phyloP scores from a whole-genome alignment of 768 basidiomycete genomes.

The Pleurotus platypus region DNA sequence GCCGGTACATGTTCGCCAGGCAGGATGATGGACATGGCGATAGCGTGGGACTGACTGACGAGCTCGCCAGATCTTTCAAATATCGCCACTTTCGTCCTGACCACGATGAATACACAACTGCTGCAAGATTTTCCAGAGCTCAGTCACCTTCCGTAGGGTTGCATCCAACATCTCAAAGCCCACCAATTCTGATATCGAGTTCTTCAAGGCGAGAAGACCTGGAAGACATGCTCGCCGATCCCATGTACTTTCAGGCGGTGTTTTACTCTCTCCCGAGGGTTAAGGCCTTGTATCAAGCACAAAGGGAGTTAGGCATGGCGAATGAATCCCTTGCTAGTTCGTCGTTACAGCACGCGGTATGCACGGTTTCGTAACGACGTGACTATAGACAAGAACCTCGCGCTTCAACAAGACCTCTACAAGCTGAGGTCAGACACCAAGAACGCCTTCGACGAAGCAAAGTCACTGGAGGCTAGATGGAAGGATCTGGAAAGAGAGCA shows the following conservation, averaged over 20 bases:
- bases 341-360: slow-evolving; percentile 22
- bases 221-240: slow-evolving; percentile 84
- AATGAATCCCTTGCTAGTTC: slow-evolving; percentile 85
- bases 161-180: neutral
- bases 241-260: slow-evolving; percentile 80
- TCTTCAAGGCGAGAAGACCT: slow-evolving; percentile 76
- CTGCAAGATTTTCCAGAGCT: slow-evolving; percentile 71
- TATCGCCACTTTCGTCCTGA: neutral
- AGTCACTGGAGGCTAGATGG: slow-evolving; percentile 78
- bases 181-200: slow-evolving; percentile 6
- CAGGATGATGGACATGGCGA: slow-evolving; percentile 53
- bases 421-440: slow-evolving; percentile 78
- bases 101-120: slow-evolving; percentile 39
- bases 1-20: slow-evolving; percentile 80
- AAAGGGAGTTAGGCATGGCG: slow-evolving; percentile 75
- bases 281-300: slow-evolving; percentile 68
- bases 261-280: slow-evolving; percentile 79
- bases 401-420: slow-evolving; percentile 74
- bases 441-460: slow-evolving; percentile 85
- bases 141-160: slow-evolving; percentile 62
- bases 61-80: too few relatives aligned
- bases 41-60: neutral
- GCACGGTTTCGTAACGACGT: too few relatives aligned
- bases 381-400: slow-evolving; percentile 64
- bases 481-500: slow-evolving; percentile 87